phyloP scores from a whole-genome alignment of 2,329 filamentous ascomycete genomes.

The Sporothrix euskadiensis region DNA sequence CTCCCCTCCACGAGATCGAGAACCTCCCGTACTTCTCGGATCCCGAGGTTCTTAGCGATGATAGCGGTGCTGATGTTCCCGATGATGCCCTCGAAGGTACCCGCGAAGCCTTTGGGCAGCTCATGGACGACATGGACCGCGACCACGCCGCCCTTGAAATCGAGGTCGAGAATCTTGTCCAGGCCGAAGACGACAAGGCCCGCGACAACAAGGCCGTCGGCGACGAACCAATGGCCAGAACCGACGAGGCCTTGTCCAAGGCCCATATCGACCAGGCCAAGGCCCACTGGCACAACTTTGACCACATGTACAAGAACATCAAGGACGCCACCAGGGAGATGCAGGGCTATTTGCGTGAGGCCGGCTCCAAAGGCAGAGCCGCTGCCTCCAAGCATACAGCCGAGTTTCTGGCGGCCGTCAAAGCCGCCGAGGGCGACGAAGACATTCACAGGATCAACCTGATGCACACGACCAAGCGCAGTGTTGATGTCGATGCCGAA shows the following conservation, averaged over 20 bases:
- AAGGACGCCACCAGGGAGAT: not conserved
- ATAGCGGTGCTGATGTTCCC: not conserved
- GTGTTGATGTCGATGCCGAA: not conserved
- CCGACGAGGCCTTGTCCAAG: not conserved
- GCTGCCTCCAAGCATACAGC: not conserved
- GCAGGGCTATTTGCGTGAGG: not conserved
- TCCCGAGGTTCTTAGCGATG: too few species aligned
- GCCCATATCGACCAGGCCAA: constrained; percentile 1
- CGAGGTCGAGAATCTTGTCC: not conserved
- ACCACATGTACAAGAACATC: not conserved
- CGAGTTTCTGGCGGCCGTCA: not conserved
- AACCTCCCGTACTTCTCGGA: not conserved
- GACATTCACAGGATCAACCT: constrained; percentile 8
- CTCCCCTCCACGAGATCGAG: not conserved
- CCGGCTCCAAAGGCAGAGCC: not conserved
- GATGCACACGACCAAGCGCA: constrained; percentile 4
- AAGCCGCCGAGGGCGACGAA: not conserved
- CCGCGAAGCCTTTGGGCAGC: constrained; percentile 8
- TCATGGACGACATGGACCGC: constrained; percentile 11
- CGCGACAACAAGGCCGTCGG: not conserved
- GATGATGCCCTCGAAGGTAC: not conserved
- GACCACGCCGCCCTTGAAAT: constrained; percentile 1
- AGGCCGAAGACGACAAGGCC: not conserved
- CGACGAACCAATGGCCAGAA: not conserved
- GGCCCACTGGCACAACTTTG: constrained; percentile 10